A percentile compares a stretch with the other conserved stretches of the same genome.
Evolutionary conservation across 1,139 yeast species (phyloP).

Genomic region (Lodderomyces beijingensis): DNA sequence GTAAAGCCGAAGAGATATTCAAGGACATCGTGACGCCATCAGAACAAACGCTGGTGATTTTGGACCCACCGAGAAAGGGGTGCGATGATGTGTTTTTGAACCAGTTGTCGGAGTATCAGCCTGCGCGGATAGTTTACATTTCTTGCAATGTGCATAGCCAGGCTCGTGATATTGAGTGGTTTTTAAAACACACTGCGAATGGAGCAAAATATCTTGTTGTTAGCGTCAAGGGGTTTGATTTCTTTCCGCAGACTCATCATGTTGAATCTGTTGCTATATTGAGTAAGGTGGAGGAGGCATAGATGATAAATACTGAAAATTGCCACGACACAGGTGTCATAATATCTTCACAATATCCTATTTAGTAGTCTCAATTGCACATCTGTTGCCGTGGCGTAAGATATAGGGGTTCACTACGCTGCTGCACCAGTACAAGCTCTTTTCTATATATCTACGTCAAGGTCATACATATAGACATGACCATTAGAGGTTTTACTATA

Average conservation of each 20-base stretch:
- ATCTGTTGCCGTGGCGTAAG: too few species aligned
- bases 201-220: constrained; percentile 67
- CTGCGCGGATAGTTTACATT: constrained; percentile 84
- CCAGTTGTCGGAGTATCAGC: constrained; percentile 77
- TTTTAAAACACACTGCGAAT: constrained; percentile 61
- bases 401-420: too few species aligned
- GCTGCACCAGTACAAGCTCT: too few species aligned
- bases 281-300: constrained; percentile 18
- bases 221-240: constrained; percentile 89
- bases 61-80: constrained; percentile 97
- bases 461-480: too few species aligned
- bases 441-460: too few species aligned
- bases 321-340: too few species aligned
- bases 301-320: too few species aligned
- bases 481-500: too few species aligned
- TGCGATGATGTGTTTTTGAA: constrained; percentile 84
- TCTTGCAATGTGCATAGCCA: constrained; percentile 98
- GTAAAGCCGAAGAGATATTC: constrained; percentile 89
- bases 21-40: constrained; percentile 68
- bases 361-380: too few species aligned
- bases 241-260: constrained; percentile 97
- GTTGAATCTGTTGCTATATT: constrained; percentile 94
- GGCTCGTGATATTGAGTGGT: constrained; percentile 88
- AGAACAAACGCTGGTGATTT: constrained; percentile 76
- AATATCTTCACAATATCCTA: too few species aligned